Evolutionary conservation across 225 moss, liverwort and hornwort genomes (phyloP), one percentile per base, ranked within the genome.

Genomic region (Sphagnum contortum): DNA sequence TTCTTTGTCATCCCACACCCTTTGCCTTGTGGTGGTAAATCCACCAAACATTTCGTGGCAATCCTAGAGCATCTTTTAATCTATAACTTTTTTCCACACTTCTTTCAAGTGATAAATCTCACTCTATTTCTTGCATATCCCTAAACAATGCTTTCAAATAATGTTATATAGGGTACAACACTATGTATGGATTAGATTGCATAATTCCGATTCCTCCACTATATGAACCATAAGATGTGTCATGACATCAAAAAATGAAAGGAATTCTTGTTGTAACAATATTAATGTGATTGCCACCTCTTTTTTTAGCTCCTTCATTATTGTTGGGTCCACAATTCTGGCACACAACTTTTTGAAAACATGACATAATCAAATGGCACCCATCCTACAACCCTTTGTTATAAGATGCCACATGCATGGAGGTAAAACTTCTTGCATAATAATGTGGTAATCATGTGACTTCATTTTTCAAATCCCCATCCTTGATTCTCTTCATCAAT

Each of bases 151-250:
- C 51, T 45, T 71, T 71, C 7, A 44, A 48, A 4, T 60, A 71
- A 3, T 47, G 12, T 44, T 71, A 51, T 12, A n/a, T 57, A 0
- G 14, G 52, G 4, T 71, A 65, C 59, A 71, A 58, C 65, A 71
- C 0, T 44, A 3, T 2, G 47, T 71, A 5, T 71, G 64, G 0
- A 65, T 2, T 0, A 3, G 58, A 4, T 65, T 47, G 12, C 52
- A 58, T 3, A 62, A 10, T 0, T 61, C 60, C 5, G 48, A 4
- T 48, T 62, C 62, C 7, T 60, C 51, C 0, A 62, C 62, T 9
- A 70, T 55, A 9, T 70, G 63, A 60, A 0, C 29, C 29, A 29
- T 29, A 0, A 29, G 1, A 29, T 29, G 29, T 29, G 29, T 29
- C 29, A 29, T 60, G 2, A 54, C 44, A 1, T 57, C 63, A 57